These are phyloP conservation scores for Aspergillus quadricinctus DNA, from an alignment of 2,329 filamentous ascomycete genomes.

Conservation along the genomic window DNA sequence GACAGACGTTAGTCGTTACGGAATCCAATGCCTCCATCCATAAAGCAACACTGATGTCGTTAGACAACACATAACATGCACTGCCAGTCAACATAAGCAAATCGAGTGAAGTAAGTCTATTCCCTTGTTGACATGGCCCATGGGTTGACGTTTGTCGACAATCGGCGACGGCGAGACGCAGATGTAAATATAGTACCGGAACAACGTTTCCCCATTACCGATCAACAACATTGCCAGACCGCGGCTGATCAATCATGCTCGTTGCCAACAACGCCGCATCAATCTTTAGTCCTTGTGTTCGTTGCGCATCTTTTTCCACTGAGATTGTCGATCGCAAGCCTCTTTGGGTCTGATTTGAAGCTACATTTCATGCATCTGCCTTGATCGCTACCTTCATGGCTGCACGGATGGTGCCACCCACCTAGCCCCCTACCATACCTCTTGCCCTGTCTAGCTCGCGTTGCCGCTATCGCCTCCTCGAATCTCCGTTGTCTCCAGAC, in stretches of 20 bases:
- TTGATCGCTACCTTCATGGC: constrained; percentile 17
- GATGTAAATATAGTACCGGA: background rate
- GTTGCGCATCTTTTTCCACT: background rate
- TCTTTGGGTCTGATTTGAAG: constrained; percentile 6
- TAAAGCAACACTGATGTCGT: no score
- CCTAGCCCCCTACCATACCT: constrained; percentile 6
- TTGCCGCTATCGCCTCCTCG: constrained; percentile 4
- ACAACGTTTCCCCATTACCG: background rate
- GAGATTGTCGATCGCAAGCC: background rate
- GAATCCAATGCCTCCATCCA: background rate
- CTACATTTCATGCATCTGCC: constrained; percentile 9
- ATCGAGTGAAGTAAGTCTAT: background rate
- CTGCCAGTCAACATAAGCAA: no score
- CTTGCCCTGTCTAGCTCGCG: constrained; percentile 9
- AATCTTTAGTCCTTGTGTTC: background rate
- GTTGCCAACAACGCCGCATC: background rate
- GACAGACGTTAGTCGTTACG: background rate
- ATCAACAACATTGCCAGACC: background rate
- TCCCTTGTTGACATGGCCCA: background rate
- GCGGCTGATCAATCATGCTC: background rate
- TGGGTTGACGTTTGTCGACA: background rate
- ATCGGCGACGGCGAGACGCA: background rate
- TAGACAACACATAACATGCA: background rate
- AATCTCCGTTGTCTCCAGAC: constrained; percentile 14
- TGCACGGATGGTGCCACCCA: constrained; percentile 19